Conservation (phyloP, 768 basidiomycete species). For the Termitomyces sp. region DNA sequence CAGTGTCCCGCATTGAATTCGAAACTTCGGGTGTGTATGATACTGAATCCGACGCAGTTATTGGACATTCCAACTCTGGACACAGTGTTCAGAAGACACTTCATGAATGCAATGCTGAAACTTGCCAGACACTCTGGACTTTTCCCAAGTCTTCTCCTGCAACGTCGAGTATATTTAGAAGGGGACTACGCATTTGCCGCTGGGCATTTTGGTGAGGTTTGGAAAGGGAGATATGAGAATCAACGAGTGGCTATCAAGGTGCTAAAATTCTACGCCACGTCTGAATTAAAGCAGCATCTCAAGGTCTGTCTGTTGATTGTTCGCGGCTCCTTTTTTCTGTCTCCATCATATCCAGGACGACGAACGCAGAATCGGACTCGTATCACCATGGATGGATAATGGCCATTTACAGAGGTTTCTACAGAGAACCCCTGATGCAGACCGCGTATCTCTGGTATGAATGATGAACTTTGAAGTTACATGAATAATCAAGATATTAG, state of each 20-base stretch:
- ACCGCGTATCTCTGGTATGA: slow-evolving; percentile 13
- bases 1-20: background rate
- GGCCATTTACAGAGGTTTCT: slow-evolving; percentile 10
- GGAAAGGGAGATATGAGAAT: slow-evolving; percentile 21
- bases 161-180: slow-evolving; percentile 6
- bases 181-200: slow-evolving; percentile 15
- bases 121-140: slow-evolving; percentile 24
- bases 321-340: slow-evolving; percentile 7
- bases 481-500: background rate
- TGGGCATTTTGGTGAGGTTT: slow-evolving; percentile 29
- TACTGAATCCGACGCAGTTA: background rate
- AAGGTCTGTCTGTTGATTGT: slow-evolving; percentile 15
- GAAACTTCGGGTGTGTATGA: background rate
- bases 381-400: slow-evolving; percentile 16
- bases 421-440: background rate
- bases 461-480: no score
- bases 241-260: slow-evolving; percentile 28
- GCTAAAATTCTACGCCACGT: slow-evolving; percentile 16
- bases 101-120: slow-evolving; percentile 13
- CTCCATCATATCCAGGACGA: slow-evolving; percentile 10
- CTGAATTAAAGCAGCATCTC: slow-evolving; percentile 13
- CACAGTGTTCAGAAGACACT: slow-evolving; percentile 6
- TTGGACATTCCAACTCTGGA: slow-evolving; percentile 8
- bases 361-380: slow-evolving; percentile 9
- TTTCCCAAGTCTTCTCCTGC: slow-evolving; percentile 22